Base-by-base conservation (phyloP, 2,329 filamentous ascomycete genomes). In the Trichophyton verrucosum region DNA sequence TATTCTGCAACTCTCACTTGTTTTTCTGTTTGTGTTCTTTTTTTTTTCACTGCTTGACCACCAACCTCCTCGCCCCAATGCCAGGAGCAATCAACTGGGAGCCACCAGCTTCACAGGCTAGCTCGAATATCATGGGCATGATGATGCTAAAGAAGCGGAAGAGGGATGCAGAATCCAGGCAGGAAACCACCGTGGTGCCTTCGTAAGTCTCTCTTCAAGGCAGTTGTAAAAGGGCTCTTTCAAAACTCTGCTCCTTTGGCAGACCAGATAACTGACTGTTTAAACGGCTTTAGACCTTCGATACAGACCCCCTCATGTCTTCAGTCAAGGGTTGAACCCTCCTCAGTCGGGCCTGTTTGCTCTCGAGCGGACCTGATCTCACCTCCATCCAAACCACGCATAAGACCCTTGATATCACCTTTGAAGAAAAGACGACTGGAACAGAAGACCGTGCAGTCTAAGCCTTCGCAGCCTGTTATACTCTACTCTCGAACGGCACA, bases 381-480 rank as follows among this genome's bases (percentile, higher is more conserved):
- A 20, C 27, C 49, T n/a, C 30, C n/a, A 20, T n/a, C 27, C 30
- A 55, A 27, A 55, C n/a, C 57, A 27, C 57, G 42, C n/a, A 46
- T 51, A 30, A 22, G 15, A 8, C 40, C 42, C 20, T 17, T 47
- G 17, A 36, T 38, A 17, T 24, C 57, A 46, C 22, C 57, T 13
- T 20, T 49, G 27, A 59, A 59, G 20, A 59, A 59, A 49, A 36
- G 57, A 17, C 57, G 57, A 17, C 57, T 59, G 7, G 57, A 59
- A 11, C 42, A 22, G 30, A 59, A 59, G 20, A 44, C 22, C 17
- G 2, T 24, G 11, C 56, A 11, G 4, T n/a, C 24, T 8, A 36
- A 58, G 36, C n/a, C 40, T 15, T 49, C 42, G 1, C 55, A 57
- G 17, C 40, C 55, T 9, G 15, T 42, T 22, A 7, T 44, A 13